Percentiles rank a stretch among this genome's conserved stretches.
Evolutionary conservation across 2,329 filamentous ascomycete genomes (phyloP).

Genomic region (Neonectria ditissima): DNA sequence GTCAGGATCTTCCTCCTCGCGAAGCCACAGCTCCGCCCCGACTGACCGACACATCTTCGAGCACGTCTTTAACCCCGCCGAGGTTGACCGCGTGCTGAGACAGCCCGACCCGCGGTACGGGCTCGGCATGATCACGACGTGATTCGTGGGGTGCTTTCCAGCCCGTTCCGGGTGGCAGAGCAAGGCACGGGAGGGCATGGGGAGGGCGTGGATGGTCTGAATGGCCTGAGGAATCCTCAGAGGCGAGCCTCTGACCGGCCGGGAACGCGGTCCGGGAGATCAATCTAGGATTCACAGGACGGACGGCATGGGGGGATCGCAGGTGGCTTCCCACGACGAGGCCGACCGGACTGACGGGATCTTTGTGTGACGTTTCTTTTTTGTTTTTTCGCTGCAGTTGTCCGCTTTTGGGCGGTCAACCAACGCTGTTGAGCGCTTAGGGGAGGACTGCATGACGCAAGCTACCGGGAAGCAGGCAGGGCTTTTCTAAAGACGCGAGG

Average conservation of each 20-base stretch:
- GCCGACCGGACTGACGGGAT: conserved; percentile 35
- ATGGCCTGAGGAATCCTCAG: neutral
- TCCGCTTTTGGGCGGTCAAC: conserved; percentile 36
- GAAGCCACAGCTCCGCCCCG: conserved; percentile 46
- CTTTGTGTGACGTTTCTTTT: conserved; percentile 37
- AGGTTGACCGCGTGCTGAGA: conserved; percentile 63
- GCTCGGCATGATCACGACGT: conserved; percentile 63
- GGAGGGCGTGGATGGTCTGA: neutral
- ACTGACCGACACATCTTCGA: conserved; percentile 66
- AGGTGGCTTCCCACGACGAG: conserved; percentile 30
- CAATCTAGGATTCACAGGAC: conserved; percentile 17
- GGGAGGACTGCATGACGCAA: conserved; percentile 30
- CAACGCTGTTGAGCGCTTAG: conserved; percentile 34
- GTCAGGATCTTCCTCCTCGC: conserved; percentile 46
- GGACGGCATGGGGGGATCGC: conserved; percentile 23
- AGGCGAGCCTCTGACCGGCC: conserved; percentile 1
- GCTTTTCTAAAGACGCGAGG: conserved; percentile 5
- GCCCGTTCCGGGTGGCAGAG: conserved; percentile 15
- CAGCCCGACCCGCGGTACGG: conserved; percentile 67
- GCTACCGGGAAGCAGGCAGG: conserved; percentile 12
- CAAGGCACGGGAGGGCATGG: conserved; percentile 19
- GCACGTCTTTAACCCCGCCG: conserved; percentile 61
- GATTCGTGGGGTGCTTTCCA: conserved; percentile 22
- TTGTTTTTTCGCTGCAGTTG: conserved; percentile 30
- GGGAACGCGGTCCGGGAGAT: conserved; percentile 18